Evolutionary conservation across 169 alveolate genomes (phyloP).

Genomic region (Condylostoma magnum): DNA sequence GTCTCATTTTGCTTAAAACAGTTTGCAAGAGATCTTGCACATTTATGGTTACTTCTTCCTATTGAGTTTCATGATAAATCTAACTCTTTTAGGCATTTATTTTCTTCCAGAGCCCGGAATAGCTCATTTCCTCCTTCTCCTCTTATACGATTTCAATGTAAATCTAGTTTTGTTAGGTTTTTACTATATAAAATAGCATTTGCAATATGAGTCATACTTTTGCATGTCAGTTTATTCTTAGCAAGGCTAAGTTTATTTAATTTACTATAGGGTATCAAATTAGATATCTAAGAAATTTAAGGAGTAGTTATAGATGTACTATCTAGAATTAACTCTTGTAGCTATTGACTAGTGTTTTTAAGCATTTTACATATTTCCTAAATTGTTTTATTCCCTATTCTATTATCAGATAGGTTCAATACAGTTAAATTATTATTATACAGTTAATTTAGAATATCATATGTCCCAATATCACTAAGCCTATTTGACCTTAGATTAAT

Average conservation of each 20-base stretch:
- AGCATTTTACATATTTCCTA: not conserved
- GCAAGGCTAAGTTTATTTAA: no score
- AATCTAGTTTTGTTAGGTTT: not conserved
- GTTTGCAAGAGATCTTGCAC: not conserved
- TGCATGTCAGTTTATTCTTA: no score
- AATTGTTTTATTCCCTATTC: not conserved
- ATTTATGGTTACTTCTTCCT: not conserved
- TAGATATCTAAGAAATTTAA: not conserved
- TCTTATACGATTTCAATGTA: constrained; percentile 8
- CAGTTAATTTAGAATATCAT: not conserved
- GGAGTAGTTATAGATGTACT: no score
- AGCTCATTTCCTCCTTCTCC: not conserved
- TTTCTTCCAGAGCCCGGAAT: not conserved
- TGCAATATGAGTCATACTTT: not conserved
- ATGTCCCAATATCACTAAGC: not conserved
- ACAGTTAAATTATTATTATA: not conserved
- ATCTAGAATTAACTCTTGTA: no score
- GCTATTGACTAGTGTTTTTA: no score
- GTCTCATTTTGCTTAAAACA: not conserved
- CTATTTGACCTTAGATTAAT: not conserved
- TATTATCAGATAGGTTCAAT: constrained; percentile 1
- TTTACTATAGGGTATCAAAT: not conserved
- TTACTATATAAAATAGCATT: not conserved
- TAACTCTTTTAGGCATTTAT: constrained; percentile 10
- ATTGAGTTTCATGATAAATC: constrained; percentile 26